Evolutionary conservation across 768 basidiomycete species (phyloP), one percentile per base, ranked within the genome.

Genomic region (Trametes elegans): DNA sequence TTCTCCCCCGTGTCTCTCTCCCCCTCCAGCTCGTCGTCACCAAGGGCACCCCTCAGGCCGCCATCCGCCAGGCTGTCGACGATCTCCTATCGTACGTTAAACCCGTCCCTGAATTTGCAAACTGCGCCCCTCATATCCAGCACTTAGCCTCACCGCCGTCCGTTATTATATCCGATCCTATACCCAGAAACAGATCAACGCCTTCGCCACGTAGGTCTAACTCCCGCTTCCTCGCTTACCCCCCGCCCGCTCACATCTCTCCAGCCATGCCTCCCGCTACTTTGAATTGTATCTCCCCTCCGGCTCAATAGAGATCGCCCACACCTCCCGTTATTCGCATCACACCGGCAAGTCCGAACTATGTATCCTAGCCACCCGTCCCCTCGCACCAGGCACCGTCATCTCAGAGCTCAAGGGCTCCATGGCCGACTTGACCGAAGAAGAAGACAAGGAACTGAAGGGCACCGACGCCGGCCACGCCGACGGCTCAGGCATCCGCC

Each of bases 381-480:
- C 78, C 35, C 77, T 93, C 26, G 72, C 75, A 23, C 79, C 84
- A 19, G 88, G 90, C 55, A 71, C 79, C 49, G 88, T 90, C 58
- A 85, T 93, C 58, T 83, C 81, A n/a, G 91, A 93, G 66, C 77
- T 93, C 44, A 92, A 93, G 68, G 91, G 91, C 31, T 93, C 91
- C 9, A 89, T 93, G 88, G 91, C 92, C 16, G 84, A 92, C 67
- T 73, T 93, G 40, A 88, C 89, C 16, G 87, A 88, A 49, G 87
- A 89, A 59, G 91, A 93, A 66, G 91, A 93, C 65, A 82, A 80
- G 67, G 91, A 91, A 59, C 82, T 93, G 61, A 91, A 93, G 69
- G 82, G 89, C 28, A 91, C 88, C 9, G 87, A 88, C 71, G 75
- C 84, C 57, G 79, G 84, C 59, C 70, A 75, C 51, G 77, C 78